Conservation (phyloP, 2,329 filamentous ascomycete genomes). For the Sordariomycetes sp. region DNA sequence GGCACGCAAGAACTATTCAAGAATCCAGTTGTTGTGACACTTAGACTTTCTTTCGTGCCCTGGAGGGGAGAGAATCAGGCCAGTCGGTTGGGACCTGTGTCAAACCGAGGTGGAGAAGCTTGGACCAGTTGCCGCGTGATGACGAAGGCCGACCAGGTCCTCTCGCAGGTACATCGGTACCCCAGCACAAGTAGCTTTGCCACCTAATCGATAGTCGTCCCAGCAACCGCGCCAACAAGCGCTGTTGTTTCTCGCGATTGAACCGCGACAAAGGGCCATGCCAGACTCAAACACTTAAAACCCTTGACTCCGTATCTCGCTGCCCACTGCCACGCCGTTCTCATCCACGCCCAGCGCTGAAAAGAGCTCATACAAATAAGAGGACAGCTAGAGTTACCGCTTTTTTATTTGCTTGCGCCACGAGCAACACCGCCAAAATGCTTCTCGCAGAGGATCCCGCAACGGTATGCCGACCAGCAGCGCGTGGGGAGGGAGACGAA, state of each 20-base stretch:
- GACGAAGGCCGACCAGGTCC: slow-evolving; percentile 1
- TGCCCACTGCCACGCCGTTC: not conserved
- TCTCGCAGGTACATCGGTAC: not conserved
- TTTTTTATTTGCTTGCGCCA: not conserved
- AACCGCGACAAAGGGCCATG: not conserved
- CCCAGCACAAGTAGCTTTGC: not conserved
- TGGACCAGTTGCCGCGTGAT: not conserved
- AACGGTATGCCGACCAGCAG: slow-evolving; percentile 47
- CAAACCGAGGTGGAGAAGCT: not conserved
- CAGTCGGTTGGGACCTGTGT: not conserved
- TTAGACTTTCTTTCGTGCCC: not conserved
- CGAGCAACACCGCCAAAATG: slow-evolving; percentile 46
- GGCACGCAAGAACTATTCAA: not conserved
- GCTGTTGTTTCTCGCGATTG: not conserved
- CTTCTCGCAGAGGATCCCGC: slow-evolving; percentile 90
- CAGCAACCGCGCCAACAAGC: slow-evolving; percentile 14
- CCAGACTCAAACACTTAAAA: not conserved
- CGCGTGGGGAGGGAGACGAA: not conserved
- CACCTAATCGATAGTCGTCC: slow-evolving; percentile 18
- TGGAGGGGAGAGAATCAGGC: not conserved
- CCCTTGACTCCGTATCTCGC: not conserved
- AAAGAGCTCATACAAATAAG: not conserved
- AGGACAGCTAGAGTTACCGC: not conserved
- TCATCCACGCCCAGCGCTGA: not conserved
- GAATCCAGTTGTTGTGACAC: not conserved